Evolutionary conservation across 1,139 yeast genomes (phyloP).

Genomic region (Candida frijolesensis): DNA sequence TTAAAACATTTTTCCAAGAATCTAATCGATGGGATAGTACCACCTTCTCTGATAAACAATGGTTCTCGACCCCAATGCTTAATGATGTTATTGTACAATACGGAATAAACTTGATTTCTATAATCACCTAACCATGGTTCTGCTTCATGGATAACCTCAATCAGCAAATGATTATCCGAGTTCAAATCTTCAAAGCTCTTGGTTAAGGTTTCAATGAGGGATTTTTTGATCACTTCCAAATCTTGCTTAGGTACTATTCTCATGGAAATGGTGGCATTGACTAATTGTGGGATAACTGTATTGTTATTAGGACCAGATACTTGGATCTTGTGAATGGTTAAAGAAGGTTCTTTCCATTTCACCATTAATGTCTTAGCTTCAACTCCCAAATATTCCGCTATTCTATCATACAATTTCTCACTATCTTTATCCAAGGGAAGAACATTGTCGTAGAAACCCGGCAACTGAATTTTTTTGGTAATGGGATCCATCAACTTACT

Average conservation of each 20-base stretch:
- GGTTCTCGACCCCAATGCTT: constrained; percentile 74
- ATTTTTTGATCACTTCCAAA: constrained; percentile 54
- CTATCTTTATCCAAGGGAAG: constrained; percentile 60
- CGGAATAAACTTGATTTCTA: constrained; percentile 66
- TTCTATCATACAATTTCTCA: constrained; percentile 59
- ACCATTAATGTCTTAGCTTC: constrained; percentile 61
- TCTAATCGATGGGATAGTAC: constrained; percentile 89
- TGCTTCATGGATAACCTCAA: constrained; percentile 76
- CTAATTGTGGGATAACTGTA: constrained; percentile 86
- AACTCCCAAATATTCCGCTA: constrained; percentile 45
- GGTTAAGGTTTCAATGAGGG: constrained; percentile 49
- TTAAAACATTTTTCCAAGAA: constrained; percentile 77
- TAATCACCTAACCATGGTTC: constrained; percentile 98
- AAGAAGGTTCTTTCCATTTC: constrained; percentile 92
- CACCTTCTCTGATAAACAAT: constrained; percentile 90
- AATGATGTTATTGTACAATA: constrained; percentile 59
- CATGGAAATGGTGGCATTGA: constrained; percentile 74
- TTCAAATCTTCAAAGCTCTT: constrained; percentile 35
- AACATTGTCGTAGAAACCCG: constrained; percentile 70
- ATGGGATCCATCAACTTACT: constrained; percentile 61
- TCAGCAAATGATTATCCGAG: constrained; percentile 60
- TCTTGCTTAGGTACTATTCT: constrained; percentile 91
- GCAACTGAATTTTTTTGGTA: constrained; percentile 62
- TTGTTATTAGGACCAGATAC: constrained; percentile 91
- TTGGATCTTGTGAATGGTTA: constrained; percentile 82